Evolutionary conservation across 176 grass and related monocot species (phyloP), one percentile per base, ranked within the genome.

Genomic region (Rhynchospora pubera): DNA sequence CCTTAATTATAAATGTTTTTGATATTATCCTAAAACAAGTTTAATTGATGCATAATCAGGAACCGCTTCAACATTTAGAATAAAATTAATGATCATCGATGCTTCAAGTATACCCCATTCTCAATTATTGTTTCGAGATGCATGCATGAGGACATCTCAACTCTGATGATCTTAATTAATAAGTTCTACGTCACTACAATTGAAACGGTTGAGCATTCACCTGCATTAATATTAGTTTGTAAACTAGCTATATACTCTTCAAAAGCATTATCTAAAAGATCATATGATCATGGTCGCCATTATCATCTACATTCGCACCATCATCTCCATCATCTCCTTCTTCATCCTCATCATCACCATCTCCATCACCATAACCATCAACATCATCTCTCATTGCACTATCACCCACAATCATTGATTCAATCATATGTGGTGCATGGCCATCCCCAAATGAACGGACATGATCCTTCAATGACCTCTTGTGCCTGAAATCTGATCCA

Each of bases 401-500:
- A 6, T 87, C 88, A 23, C n/a, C 86, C 9, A 64, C 18, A 32
- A 78, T 44, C 10, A 84, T 61, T 11, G 92, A 91, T 86, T 99
- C 96, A 9, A 90, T 47, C 24, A 95, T 91, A 81, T 99, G 96
- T 0, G 96, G 92, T 21, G 96, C 96, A 73, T 99, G 96, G 0
- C 91, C 92, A 0, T 89, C 87, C 10, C 94, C 94, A 30, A 97
- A 97, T 13, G 94, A 97, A 3, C 90, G 58, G 16, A 97, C 94
- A 19, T 7, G 56, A 42, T 68, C 65, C 65, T 15, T 68, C 65
- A n/a, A 68, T 43, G 65, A 68, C 14, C 94, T 85, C 80, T 97
- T 97, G 86, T 97, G 94, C 88, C 88, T 94, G 83, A 97, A 97
- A 84, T 97, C 88, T 47, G 91, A 97, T 3, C 93, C 90, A 64